Percentiles rank a stretch among this genome's conserved stretches.
Conservation (phyloP, 2,329 filamentous ascomycete genomes). For the Rhytidhysteron rufulum region DNA sequence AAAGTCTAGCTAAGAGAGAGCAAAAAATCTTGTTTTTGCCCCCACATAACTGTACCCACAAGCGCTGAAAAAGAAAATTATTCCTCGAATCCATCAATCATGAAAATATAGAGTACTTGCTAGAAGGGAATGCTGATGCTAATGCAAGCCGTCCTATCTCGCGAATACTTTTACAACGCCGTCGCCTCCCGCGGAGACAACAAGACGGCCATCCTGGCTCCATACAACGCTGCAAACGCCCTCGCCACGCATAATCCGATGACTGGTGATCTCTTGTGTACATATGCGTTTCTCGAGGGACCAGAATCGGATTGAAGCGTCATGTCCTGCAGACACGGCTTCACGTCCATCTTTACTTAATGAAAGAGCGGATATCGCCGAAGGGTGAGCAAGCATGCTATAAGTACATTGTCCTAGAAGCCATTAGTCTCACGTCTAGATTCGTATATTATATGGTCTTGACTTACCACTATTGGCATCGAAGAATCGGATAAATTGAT, state of each 20-base stretch:
- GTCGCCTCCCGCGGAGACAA: slow-evolving; percentile 91
- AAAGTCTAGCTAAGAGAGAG: too few relatives aligned
- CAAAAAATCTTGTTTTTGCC: too few relatives aligned
- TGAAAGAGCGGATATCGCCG: slow-evolving; percentile 85
- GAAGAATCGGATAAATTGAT: slow-evolving; percentile 93
- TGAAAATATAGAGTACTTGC: too few relatives aligned
- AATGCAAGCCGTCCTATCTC: slow-evolving; percentile 19
- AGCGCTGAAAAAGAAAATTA: too few relatives aligned
- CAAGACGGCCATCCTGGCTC: slow-evolving; percentile 92
- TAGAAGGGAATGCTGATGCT: too few relatives aligned
- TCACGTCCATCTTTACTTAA: slow-evolving; percentile 91
- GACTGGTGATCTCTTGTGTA: slow-evolving; percentile 90
- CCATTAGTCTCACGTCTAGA: not conserved
- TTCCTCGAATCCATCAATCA: too few relatives aligned
- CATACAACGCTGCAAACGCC: slow-evolving; percentile 92
- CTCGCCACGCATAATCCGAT: slow-evolving; percentile 92
- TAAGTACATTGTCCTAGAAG: slow-evolving; percentile 92
- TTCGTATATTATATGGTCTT: not conserved
- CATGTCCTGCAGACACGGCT: slow-evolving; percentile 92
- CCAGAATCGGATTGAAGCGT: slow-evolving; percentile 95
- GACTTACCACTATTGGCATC: slow-evolving; percentile 95
- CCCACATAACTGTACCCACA: too few relatives aligned
- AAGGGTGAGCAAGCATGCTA: slow-evolving; percentile 94
- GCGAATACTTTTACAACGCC: slow-evolving; percentile 90
- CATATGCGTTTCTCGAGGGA: slow-evolving; percentile 92